A percentile compares a stretch with the other conserved stretches of the same genome.
phyloP scores from a whole-genome alignment of 805 yeast genomes.

The Kluyveromyces aestuarii region DNA sequence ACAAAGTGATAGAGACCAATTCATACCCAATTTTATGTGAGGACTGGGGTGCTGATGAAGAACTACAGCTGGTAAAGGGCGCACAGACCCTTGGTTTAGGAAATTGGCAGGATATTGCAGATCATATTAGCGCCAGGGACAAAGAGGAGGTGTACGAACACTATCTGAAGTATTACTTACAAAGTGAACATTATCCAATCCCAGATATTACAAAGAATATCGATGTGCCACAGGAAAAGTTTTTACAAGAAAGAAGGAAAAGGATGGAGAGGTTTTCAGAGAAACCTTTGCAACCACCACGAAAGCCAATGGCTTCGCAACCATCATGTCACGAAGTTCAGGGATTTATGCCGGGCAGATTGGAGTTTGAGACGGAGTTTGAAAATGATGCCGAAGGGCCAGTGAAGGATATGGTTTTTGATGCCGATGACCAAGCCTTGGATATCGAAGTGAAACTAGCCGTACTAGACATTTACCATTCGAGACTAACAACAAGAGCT shows the following conservation, averaged over 20 bases:
- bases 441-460: constrained; percentile 88
- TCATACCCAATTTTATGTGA: constrained; percentile 84
- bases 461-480: constrained; percentile 80
- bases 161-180: constrained; percentile 61
- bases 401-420: constrained; percentile 92
- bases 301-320: constrained; percentile 83
- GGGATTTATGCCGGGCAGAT: constrained; percentile 97
- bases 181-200: constrained; percentile 70
- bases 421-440: constrained; percentile 79
- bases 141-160: constrained; percentile 88
- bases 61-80: constrained; percentile 77
- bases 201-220: constrained; percentile 78
- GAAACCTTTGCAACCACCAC: constrained; percentile 74
- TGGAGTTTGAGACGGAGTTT: constrained; percentile 92
- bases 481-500: constrained; percentile 82
- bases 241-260: constrained; percentile 54
- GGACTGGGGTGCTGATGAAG: constrained; percentile 99
- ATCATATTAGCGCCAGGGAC: constrained; percentile 85
- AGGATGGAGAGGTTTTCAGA: constrained; percentile 68
- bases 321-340: constrained; percentile 96
- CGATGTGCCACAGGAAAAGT: constrained; percentile 55
- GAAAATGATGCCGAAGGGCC: constrained; percentile 95
- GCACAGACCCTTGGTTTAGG: constrained; percentile 89
- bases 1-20: constrained; percentile 85
- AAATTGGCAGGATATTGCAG: constrained; percentile 97